A percentile compares a stretch with the other conserved stretches of the same genome.
Evolutionary conservation across 1,284 basidiomycete genomes (phyloP).

Genomic region (Kalmanozyma brasiliensis): DNA sequence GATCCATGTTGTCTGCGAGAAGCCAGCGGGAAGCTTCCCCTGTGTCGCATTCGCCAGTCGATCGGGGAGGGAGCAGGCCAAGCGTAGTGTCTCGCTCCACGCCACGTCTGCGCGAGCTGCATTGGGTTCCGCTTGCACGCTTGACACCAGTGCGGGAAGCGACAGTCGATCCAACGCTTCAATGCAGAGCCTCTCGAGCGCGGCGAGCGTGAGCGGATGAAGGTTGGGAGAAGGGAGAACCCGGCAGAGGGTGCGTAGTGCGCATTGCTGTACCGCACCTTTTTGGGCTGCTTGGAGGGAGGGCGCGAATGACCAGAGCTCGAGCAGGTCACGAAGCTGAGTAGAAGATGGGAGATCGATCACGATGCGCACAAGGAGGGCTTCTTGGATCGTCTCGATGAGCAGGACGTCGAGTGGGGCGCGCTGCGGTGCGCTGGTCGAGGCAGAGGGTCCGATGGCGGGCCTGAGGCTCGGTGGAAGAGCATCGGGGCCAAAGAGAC

Average conservation of each 20-base stretch:
- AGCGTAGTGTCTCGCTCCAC: conserved; percentile 29
- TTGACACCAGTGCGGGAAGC: conserved; percentile 1
- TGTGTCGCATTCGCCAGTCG: conserved; percentile 30
- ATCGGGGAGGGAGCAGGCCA: conserved; percentile 20
- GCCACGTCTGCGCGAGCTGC: conserved; percentile 15
- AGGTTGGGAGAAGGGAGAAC: conserved; percentile 3
- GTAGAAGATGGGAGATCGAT: conserved; percentile 16
- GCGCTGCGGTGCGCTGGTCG: neutral
- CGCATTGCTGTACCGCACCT: conserved; percentile 24
- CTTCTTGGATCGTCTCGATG: conserved; percentile 20
- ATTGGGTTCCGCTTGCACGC: conserved; percentile 7
- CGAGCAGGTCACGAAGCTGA: conserved; percentile 1
- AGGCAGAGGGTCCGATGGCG: neutral
- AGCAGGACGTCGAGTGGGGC: conserved; percentile 6
- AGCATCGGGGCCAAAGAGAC: conserved; percentile 1
- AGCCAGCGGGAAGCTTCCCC: conserved; percentile 1
- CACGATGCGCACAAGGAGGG: conserved; percentile 13
- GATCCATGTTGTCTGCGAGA: conserved; percentile 8
- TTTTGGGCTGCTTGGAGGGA: neutral
- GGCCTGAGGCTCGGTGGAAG: neutral
- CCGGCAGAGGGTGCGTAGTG: conserved; percentile 12
- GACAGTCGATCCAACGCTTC: conserved; percentile 3
- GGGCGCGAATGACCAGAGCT: conserved; percentile 21
- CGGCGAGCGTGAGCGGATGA: conserved; percentile 5
- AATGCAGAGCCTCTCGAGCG: conserved; percentile 8